Evolutionary conservation across 768 basidiomycete genomes (phyloP).

Genomic region (Amanita thiersii): DNA sequence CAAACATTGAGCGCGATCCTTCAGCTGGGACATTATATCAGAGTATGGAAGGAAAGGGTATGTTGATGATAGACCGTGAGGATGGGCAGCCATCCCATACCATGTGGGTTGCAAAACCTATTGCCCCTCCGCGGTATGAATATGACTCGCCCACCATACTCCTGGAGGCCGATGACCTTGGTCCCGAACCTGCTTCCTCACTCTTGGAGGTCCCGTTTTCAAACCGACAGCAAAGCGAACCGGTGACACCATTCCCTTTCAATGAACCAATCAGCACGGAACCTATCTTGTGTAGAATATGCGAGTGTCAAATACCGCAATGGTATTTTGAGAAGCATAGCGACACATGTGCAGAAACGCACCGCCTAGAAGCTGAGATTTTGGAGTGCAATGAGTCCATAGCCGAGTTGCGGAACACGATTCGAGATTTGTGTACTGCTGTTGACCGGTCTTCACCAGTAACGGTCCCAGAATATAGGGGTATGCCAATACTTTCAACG

Average conservation of each 20-base stretch:
- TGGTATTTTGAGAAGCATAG: slow-evolving; percentile 99
- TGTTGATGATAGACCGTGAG: slow-evolving; percentile 95
- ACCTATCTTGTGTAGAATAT: slow-evolving; percentile 91
- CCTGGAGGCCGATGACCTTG: slow-evolving; percentile 42
- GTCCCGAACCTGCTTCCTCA: slow-evolving; percentile 31
- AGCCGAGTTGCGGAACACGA: slow-evolving; percentile 76
- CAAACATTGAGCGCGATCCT: slow-evolving; percentile 50
- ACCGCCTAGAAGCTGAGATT: slow-evolving; percentile 94
- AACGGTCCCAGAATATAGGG: slow-evolving; percentile 72
- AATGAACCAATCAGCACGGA: slow-evolving; percentile 71
- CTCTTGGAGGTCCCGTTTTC: slow-evolving; percentile 25
- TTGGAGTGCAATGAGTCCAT: slow-evolving; percentile 90
- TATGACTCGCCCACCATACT: slow-evolving; percentile 55
- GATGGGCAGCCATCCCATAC: slow-evolving; percentile 86
- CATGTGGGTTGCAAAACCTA: slow-evolving; percentile 95
- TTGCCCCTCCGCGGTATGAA: slow-evolving; percentile 62
- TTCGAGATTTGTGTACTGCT: slow-evolving; percentile 66
- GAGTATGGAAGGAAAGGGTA: slow-evolving; percentile 95
- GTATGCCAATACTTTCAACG: slow-evolving; percentile 74
- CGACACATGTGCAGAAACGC: slow-evolving; percentile 95
- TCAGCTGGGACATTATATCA: slow-evolving; percentile 53
- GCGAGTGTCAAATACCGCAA: slow-evolving; percentile 92
- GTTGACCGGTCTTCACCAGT: slow-evolving; percentile 71
- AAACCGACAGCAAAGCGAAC: slow-evolving; percentile 30
- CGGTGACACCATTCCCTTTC: slow-evolving; percentile 68